Conservation (phyloP, 179 eudicot genomes). For the Spergularia azorica region DNA sequence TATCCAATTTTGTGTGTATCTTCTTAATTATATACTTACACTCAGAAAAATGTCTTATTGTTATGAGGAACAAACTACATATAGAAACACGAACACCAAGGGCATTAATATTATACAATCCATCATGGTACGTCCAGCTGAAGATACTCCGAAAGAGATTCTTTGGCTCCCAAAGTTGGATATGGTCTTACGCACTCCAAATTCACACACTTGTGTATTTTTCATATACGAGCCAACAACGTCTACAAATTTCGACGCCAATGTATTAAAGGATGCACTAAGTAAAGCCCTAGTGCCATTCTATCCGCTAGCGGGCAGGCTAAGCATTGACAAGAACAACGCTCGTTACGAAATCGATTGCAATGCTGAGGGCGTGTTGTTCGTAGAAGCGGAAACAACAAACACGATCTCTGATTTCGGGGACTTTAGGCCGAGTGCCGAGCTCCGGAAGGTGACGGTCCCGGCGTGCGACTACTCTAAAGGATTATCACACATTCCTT, state of each 20-base stretch:
- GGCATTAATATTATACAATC: neutral
- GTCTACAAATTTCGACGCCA: neutral
- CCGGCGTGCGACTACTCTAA: slow-evolving; percentile 15
- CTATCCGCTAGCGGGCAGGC: slow-evolving; percentile 25
- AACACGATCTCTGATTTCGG: slow-evolving; percentile 13
- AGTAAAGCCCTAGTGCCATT: slow-evolving; percentile 14
- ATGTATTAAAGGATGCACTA: slow-evolving; percentile 1
- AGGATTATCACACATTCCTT: slow-evolving; percentile 1
- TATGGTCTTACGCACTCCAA: neutral
- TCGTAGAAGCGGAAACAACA: slow-evolving; percentile 12
- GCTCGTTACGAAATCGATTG: slow-evolving; percentile 26
- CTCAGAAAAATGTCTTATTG: no score
- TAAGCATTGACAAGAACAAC: neutral
- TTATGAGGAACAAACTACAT: no score
- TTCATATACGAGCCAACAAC: neutral
- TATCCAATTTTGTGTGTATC: no score
- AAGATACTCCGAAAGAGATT: slow-evolving; percentile 4
- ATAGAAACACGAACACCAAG: neutral
- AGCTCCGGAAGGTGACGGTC: neutral
- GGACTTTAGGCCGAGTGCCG: slow-evolving; percentile 1
- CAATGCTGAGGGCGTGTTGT: slow-evolving; percentile 20
- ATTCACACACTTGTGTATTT: neutral
- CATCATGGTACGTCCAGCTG: slow-evolving; percentile 3
- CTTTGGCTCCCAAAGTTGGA: slow-evolving; percentile 10
- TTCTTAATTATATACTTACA: no score